Evolutionary conservation across 139 green algal genomes (phyloP).

Genomic region (Chlamydomonas sp.): DNA sequence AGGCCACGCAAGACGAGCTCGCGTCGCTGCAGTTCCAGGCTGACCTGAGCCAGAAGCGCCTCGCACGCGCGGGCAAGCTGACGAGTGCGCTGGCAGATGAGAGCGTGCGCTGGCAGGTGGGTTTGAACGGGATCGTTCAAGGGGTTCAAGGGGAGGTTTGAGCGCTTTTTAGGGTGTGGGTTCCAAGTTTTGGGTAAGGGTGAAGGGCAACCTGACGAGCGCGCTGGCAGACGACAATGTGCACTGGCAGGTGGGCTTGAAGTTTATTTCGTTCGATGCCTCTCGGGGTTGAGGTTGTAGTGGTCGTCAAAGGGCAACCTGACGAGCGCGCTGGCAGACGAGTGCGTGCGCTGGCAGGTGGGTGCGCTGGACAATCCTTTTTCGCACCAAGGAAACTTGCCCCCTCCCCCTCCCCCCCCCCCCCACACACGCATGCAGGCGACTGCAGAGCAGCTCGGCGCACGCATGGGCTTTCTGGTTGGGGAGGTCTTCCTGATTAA

Average conservation of each 20-base stretch:
- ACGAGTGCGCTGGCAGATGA: slow-evolving; percentile 64
- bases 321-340: slow-evolving; percentile 60
- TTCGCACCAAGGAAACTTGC: too few relatives aligned
- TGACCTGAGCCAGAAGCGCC: slow-evolving; percentile 43
- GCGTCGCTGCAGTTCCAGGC: slow-evolving; percentile 38
- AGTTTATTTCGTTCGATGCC: too few relatives aligned
- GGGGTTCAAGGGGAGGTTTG: too few relatives aligned
- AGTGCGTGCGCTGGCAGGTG: slow-evolving; percentile 68
- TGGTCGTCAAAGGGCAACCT: too few relatives aligned
- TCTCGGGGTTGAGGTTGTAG: too few relatives aligned
- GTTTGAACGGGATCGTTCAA: too few relatives aligned
- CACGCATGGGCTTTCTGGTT: slow-evolving; percentile 49
- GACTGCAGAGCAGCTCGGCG: slow-evolving; percentile 41
- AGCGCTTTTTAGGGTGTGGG: too few relatives aligned
- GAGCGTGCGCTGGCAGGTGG: slow-evolving; percentile 63
- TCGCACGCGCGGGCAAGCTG: slow-evolving; percentile 62
- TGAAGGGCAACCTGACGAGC: slow-evolving; percentile 61
- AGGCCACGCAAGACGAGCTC: slow-evolving; percentile 24
- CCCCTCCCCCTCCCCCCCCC: too few relatives aligned
- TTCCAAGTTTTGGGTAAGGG: too few relatives aligned
- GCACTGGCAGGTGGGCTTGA: too few relatives aligned
- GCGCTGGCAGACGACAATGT: slow-evolving; percentile 67
- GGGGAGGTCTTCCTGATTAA: slow-evolving; percentile 66
- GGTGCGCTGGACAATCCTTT: too few relatives aligned
- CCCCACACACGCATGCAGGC: too few relatives aligned